Base-by-base conservation (phyloP, 441 rosid species). In the Euphorbia corollata region DNA sequence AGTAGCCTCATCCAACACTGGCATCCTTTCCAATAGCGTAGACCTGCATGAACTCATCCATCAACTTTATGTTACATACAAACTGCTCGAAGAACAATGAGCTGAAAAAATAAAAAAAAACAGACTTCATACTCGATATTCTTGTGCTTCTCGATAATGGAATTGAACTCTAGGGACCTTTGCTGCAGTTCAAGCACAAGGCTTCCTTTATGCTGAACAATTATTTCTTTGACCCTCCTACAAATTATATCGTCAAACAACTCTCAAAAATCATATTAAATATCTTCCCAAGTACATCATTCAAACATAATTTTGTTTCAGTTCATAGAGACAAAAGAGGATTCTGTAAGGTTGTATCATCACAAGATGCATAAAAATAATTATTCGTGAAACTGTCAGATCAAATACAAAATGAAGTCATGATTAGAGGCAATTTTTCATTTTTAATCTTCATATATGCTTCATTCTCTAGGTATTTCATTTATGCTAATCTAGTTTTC, bases 171-270 rank as follows among this genome's bases (percentile, higher is more conserved):
- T 5, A 92, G 85, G 57, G 99, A 91, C 78, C 99, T 85, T 74
- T 95, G 99, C 88, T 95, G 99, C 88, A 90, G 83, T 79, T 95
- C 99, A 74, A 95, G 98, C 76, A 87, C 89, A 84, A 95, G 80
- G 79, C 81, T 90, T 57, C 92, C 92, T 82, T 89, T 92, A 72
- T 85, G 83, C 72, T 86, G 95, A 76, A 77, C 72, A 57, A 87
- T 77, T 70, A 86, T 83, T 54, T 81, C 84, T 81, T 78, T 83
- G 60, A 92, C 76, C 80, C 98, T 92, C 91, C 99, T 95, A 32
- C 11, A 50, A 74, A 36, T 56, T 50, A 65, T 3, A 64, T 15
- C 47, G 62, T 67, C 65, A 9, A 64, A 20, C 15, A 69, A 45
- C 13, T 13, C 4, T 41, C 11, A 56, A 10, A 45, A 39, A 83